Evolutionary conservation across 2,329 filamentous ascomycete genomes (phyloP).

Genomic region (Fusarium sp.): DNA sequence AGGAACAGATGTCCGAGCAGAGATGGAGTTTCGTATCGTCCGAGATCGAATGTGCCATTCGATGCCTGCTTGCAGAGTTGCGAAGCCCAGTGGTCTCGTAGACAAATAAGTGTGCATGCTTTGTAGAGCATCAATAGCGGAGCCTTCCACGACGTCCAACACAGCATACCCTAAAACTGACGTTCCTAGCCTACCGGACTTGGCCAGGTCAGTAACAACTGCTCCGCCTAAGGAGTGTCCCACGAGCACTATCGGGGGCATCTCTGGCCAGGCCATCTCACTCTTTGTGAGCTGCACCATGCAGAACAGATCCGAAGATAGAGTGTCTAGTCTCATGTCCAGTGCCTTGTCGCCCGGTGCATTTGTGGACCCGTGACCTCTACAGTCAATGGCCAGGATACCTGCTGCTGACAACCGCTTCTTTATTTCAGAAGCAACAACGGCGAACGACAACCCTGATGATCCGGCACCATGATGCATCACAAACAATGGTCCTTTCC

Average conservation of each 20-base stretch:
- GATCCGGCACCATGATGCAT: conserved; percentile 96
- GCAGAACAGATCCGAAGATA: conserved; percentile 75
- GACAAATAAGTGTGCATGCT: conserved; percentile 94
- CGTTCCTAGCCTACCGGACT: conserved; percentile 68
- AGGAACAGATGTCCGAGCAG: conserved; percentile 88
- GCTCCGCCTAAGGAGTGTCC: conserved; percentile 94
- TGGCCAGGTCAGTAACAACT: conserved; percentile 85
- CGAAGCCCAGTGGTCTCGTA: conserved; percentile 79
- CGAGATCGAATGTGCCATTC: conserved; percentile 93
- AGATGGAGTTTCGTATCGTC: conserved; percentile 82
- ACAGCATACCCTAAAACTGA: conserved; percentile 86
- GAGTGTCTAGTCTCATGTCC: conserved; percentile 76
- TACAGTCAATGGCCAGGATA: conserved; percentile 83
- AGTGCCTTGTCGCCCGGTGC: conserved; percentile 51
- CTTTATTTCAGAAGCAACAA: conserved; percentile 78
- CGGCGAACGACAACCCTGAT: conserved; percentile 89
- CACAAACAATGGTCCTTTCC: conserved; percentile 82
- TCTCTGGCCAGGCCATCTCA: conserved; percentile 74
- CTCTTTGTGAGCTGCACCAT: conserved; percentile 73
- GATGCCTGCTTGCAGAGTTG: conserved; percentile 79
- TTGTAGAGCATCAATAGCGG: conserved; percentile 90
- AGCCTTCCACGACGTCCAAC: conserved; percentile 94
- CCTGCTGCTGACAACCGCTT: conserved; percentile 81
- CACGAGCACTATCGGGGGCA: conserved; percentile 82
- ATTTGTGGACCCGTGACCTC: conserved; percentile 82